Evolutionary conservation across 129 eudicot genomes (phyloP), one percentile per base, ranked within the genome.

Genomic region (Flaveria sonorensis): DNA sequence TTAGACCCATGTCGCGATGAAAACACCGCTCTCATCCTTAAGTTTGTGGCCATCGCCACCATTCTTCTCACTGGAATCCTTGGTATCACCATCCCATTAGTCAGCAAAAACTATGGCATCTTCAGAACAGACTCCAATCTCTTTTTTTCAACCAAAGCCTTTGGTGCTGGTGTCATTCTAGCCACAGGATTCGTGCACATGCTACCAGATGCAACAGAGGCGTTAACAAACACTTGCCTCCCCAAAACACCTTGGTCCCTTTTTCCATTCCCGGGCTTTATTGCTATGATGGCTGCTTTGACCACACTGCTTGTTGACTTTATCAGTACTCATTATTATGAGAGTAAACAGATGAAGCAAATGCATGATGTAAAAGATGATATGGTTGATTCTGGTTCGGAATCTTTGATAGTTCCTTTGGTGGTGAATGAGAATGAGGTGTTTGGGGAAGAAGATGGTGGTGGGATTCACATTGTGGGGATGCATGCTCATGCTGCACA

Each of bases 401-500:
- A 85, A 62, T 75, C 86, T 13, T 88, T 83, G 69, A 77, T 74
- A 7, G 79, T 36, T 18, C 77, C 85, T 0, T 74, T 23, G 50
- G 86, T 36, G 62, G 74, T 55, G 70, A 60, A 32, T 64, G 88
- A 53, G 62, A 86, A 61, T 61, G 68, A 81, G 71, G 90, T 90
- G 65, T 88, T 86, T 45, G 85, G 96, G 12, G 96, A 90, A 77
- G 96, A 86, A 79, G 90, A 82, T 66, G 86, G 92, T 32, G 93
- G 94, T 0, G 94, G 85, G 7, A 90, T 92, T 81, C 98, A 92
- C 80, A 92, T 92, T 30, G 96, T 90, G 60, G 98, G 98, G 47
- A 92, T 92, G 89, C 98, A 86, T 83, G 98, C 96, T 5, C 98
- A 92, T 47, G 96, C 85, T 36, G 96, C 98, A 9, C 96, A 92